Evolutionary conservation across 1,284 basidiomycete genomes (phyloP).

Genomic region (Rhodotorula sp.): DNA sequence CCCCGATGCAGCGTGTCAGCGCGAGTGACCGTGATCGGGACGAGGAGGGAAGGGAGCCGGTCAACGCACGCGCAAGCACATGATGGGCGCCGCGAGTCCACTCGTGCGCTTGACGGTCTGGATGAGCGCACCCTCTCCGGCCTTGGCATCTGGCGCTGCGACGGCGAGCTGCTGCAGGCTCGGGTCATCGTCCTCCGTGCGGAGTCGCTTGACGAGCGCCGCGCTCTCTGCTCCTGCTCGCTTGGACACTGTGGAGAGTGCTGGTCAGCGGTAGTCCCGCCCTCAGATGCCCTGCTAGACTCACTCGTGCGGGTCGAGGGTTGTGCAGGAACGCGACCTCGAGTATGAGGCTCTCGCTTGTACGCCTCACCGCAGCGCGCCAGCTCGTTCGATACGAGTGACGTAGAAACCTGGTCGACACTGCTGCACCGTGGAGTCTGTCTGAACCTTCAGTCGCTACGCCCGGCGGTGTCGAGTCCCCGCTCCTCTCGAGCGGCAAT

Average conservation of each 20-base stretch:
- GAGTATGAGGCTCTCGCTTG: not conserved
- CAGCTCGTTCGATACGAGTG: not conserved
- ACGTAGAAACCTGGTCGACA: no score
- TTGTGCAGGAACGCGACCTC: not conserved
- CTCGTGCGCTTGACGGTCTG: slow-evolving; percentile 43
- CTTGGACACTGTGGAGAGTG: slow-evolving; percentile 23
- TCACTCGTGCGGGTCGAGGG: not conserved
- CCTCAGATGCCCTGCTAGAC: not conserved
- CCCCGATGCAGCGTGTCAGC: not conserved
- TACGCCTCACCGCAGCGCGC: not conserved
- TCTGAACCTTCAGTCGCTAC: not conserved
- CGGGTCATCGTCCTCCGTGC: slow-evolving; percentile 38
- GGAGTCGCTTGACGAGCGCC: slow-evolving; percentile 39
- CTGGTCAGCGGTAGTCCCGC: not conserved
- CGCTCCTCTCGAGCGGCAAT: no score
- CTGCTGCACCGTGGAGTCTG: not conserved
- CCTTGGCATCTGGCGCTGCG: slow-evolving; percentile 31
- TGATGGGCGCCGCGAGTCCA: slow-evolving; percentile 46
- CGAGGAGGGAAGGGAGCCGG: no score
- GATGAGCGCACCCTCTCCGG: slow-evolving; percentile 42
- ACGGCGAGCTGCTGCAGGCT: slow-evolving; percentile 42
- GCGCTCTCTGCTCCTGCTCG: slow-evolving; percentile 17
- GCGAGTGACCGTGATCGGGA: not conserved
- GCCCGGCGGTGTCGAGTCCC: not conserved
- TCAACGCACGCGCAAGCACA: slow-evolving; percentile 41